A percentile compares a stretch with the other conserved stretches of the same genome.
phyloP scores from a whole-genome alignment of 2,329 filamentous ascomycete species.

The Fusarium ramigenum region DNA sequence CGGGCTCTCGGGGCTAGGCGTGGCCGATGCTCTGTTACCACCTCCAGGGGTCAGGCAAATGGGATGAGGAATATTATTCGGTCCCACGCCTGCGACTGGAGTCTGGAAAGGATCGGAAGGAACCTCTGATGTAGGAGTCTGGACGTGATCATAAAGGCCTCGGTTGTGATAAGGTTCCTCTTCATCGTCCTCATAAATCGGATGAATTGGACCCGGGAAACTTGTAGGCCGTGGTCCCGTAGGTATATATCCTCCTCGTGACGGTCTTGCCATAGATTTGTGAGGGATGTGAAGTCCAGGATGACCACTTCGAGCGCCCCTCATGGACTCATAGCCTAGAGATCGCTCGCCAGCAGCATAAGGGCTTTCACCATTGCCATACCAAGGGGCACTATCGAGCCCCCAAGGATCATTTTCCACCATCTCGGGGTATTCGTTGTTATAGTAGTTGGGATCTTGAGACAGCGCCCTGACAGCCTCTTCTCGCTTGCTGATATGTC shows the following conservation, averaged over 20 bases:
- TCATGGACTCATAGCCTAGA: slow-evolving; percentile 61
- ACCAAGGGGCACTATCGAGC: slow-evolving; percentile 50
- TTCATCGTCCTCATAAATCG: slow-evolving; percentile 68
- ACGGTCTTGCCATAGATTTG: slow-evolving; percentile 47
- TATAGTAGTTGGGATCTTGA: slow-evolving; percentile 59
- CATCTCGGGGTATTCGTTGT: slow-evolving; percentile 58
- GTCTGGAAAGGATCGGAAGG: slow-evolving; percentile 62
- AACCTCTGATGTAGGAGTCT: slow-evolving; percentile 49
- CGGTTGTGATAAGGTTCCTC: slow-evolving; percentile 52
- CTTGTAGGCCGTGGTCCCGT: slow-evolving; percentile 43
- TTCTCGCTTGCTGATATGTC: slow-evolving; percentile 53
- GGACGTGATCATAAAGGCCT: slow-evolving; percentile 38
- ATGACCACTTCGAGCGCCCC: slow-evolving; percentile 44
- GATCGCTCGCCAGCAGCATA: slow-evolving; percentile 55
- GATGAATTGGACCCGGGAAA: slow-evolving; percentile 61
- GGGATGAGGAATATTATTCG: slow-evolving; percentile 28
- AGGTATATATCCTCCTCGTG: slow-evolving; percentile 47
- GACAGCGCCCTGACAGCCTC: slow-evolving; percentile 59
- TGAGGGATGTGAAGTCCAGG: slow-evolving; percentile 45
- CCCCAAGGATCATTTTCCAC: slow-evolving; percentile 48
- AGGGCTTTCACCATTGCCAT: slow-evolving; percentile 54
- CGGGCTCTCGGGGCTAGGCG: slow-evolving; percentile 54
- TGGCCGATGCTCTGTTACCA: slow-evolving; percentile 45
- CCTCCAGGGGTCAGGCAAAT: slow-evolving; percentile 43
- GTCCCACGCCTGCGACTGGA: slow-evolving; percentile 45